Evolutionary conservation across 805 yeast genomes (phyloP).

Genomic region (Wickerhamiella occidentalis): DNA sequence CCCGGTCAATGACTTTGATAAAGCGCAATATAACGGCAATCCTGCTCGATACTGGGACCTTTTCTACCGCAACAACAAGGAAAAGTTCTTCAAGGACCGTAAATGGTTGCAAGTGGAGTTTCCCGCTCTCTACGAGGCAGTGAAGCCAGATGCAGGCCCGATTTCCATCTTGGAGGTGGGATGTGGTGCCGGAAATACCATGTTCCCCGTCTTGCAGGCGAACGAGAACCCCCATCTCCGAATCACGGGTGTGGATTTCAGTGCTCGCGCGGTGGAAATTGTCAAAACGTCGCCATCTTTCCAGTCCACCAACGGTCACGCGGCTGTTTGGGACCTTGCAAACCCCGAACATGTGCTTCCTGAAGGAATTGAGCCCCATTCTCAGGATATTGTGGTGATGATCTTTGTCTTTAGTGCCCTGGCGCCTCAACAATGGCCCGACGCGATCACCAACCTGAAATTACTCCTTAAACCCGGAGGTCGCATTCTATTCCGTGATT

Average conservation of each 20-base stretch:
- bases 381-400: constrained; percentile 88
- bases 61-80: constrained; percentile 79
- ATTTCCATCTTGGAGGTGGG: constrained; percentile 80
- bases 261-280: constrained; percentile 77
- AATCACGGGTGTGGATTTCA: constrained; percentile 80
- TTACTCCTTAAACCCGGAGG: constrained; percentile 89
- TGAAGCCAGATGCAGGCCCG: constrained; percentile 58
- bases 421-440: constrained; percentile 81
- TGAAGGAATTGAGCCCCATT: constrained; percentile 65
- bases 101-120: constrained; percentile 94
- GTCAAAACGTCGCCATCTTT: constrained; percentile 57
- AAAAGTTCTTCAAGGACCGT: constrained; percentile 91
- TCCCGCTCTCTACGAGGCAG: constrained; percentile 69
- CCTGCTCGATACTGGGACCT: constrained; percentile 95
- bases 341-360: constrained; percentile 64
- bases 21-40: constrained; percentile 57
- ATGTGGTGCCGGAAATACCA: constrained; percentile 96
- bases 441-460: constrained; percentile 59
- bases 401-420: constrained; percentile 88
- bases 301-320: constrained; percentile 50
- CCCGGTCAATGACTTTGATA: constrained; percentile 86
- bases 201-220: constrained; percentile 76
- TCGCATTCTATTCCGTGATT: constrained; percentile 75
- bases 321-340: constrained; percentile 93
- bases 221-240: constrained; percentile 67